Evolutionary conservation across 306 rosid genomes (phyloP), one percentile per base, ranked within the genome.

Genomic region (Senna siamea): DNA sequence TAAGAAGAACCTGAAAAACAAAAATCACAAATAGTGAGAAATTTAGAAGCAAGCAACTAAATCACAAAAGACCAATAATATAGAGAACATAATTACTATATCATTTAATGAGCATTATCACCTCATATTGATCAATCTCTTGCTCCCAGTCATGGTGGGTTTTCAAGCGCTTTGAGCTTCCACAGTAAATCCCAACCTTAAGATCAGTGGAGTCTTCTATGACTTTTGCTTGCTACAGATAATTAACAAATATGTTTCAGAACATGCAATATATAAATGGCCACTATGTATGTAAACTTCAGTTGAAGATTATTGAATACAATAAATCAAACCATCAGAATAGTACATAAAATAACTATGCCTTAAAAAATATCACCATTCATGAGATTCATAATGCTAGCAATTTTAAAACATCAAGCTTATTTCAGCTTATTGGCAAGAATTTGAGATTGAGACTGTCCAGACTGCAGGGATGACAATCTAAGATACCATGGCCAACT

Each of bases 111-210:
- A 19, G 73, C 68, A 50, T 56, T 70, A 35, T 75, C 72, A 94
- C 98, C 98, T 94, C 98, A 65, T 84, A 66, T 58, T 91, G 86
- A 56, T 57, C 89, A 40, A 91, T 81, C 74, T 91, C 93, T 77
- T 80, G 74, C 57, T 78, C 89, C 98, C 98, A 89, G 32, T 88
- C 89, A 58, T 55, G 79, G 65, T 70, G 96, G 23, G 48, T 65
- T 81, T 83, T 86, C 81, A 86, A 70, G 75, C 83, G 83, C 83
- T 78, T 94, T 60, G 87, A 69, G 79, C 78, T 82, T 76, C 98
- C 97, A 56, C 91, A 54, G 81, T 79, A 87, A 68, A 77, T 69
- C 78, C 85, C 88, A 80, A 89, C 93, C 82, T 87, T 85, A 87
- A 91, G 87, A 84, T 88, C 91, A 72, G 85, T 74, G 28, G 97